Conservation (phyloP, 2,329 filamentous ascomycete species). For the Trichoderma sp. region DNA sequence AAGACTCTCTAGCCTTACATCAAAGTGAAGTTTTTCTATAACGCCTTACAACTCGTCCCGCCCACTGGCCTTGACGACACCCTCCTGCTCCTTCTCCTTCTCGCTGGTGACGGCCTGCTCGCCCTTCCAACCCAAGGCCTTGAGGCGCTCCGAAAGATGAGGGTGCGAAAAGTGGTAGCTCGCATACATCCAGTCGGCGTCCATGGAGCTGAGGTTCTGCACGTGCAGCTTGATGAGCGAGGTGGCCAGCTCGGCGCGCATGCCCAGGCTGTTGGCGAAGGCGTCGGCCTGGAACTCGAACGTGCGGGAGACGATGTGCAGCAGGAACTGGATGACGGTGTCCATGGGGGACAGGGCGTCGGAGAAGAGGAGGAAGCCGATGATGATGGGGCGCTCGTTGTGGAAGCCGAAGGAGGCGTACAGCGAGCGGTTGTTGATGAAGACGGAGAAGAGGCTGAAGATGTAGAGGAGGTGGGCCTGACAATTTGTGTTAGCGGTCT, state of each 20-base stretch:
- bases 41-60: constrained; percentile 62
- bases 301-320: constrained; percentile 92
- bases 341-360: constrained; percentile 95
- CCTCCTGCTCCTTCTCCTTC: constrained; percentile 42
- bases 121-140: constrained; percentile 85
- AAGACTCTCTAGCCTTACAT: background rate
- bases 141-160: constrained; percentile 89
- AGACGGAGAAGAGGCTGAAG: constrained; percentile 93
- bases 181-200: constrained; percentile 97
- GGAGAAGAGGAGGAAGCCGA: constrained; percentile 96
- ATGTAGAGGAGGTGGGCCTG: constrained; percentile 95
- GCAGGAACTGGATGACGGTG: constrained; percentile 87
- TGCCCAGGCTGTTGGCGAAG: constrained; percentile 85
- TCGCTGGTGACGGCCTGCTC: constrained; percentile 50
- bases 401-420: constrained; percentile 91
- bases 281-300: constrained; percentile 96
- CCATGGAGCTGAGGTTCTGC: constrained; percentile 97
- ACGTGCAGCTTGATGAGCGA: constrained; percentile 97
- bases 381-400: constrained; percentile 83
- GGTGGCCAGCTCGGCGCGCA: constrained; percentile 76
- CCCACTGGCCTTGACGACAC: constrained; percentile 69
- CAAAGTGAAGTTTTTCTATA: background rate
- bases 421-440: constrained; percentile 91
- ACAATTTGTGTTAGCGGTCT: background rate
- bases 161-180: constrained; percentile 99